Evolutionary conservation across 306 rosid genomes (phyloP).

Genomic region (Pueraria montana): DNA sequence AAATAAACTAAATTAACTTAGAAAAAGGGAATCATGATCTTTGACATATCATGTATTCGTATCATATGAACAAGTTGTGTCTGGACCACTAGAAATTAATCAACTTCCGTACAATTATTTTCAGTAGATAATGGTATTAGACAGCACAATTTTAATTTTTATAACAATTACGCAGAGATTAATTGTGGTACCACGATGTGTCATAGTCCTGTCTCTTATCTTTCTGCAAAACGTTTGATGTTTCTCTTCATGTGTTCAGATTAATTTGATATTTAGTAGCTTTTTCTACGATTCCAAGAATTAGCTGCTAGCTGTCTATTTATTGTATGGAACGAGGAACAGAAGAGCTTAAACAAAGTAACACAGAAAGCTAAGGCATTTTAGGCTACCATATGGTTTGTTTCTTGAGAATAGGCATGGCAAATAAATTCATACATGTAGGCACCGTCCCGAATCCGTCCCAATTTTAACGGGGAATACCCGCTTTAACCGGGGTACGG

Average conservation of each 20-base stretch:
- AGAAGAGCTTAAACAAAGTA: background rate
- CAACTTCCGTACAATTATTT: slow-evolving; percentile 37
- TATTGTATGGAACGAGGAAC: background rate
- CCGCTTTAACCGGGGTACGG: no score
- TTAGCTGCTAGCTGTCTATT: background rate
- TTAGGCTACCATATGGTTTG: background rate
- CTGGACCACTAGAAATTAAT: slow-evolving; percentile 36
- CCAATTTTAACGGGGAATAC: no score
- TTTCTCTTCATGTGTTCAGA: background rate
- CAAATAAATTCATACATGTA: no score
- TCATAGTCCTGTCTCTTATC: background rate
- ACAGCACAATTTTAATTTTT: background rate
- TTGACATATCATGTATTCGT: background rate
- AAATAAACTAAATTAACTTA: background rate
- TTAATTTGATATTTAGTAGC: no score
- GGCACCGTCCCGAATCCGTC: no score
- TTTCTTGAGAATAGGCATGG: no score
- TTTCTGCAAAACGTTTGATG: background rate
- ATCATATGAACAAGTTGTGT: background rate
- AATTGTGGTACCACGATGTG: slow-evolving; percentile 33
- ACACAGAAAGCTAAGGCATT: background rate
- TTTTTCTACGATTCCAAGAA: background rate
- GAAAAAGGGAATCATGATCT: background rate
- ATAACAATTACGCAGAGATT: background rate
- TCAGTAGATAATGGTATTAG: background rate